Evolutionary conservation across 768 basidiomycete genomes (phyloP).

Genomic region (Filobasidium floriforme): DNA sequence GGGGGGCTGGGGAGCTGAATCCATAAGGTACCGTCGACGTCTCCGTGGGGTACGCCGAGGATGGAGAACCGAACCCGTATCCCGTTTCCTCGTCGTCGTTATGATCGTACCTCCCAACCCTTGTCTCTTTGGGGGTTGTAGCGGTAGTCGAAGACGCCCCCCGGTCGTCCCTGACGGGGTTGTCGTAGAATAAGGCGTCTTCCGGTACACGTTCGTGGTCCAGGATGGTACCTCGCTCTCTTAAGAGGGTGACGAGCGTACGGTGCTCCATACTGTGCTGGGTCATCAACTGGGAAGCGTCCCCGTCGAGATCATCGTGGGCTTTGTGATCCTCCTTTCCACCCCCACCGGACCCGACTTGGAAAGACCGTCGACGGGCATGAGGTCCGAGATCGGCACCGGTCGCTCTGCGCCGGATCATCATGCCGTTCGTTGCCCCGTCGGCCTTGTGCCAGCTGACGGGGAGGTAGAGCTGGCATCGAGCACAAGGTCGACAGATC

Average conservation of each 20-base stretch:
- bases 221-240: conserved; percentile 14
- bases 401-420: conserved; percentile 1
- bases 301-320: background rate
- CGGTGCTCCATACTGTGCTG: conserved; percentile 16
- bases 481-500: background rate
- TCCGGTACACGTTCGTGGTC: conserved; percentile 10
- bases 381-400: conserved; percentile 4
- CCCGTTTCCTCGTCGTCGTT: conserved; percentile 7
- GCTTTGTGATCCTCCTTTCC: conserved; percentile 2
- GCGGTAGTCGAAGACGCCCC: background rate
- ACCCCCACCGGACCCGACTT: background rate
- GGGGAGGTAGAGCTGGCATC: conserved; percentile 14
- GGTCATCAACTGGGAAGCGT: conserved; percentile 8
- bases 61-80: background rate
- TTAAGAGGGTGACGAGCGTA: conserved; percentile 12
- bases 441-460: conserved; percentile 10
- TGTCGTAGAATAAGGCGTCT: conserved; percentile 10
- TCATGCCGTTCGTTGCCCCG: background rate
- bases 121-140: background rate
- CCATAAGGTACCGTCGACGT: background rate
- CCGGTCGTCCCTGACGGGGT: background rate
- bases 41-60: background rate
- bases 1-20: no score
- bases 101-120: conserved; percentile 5
- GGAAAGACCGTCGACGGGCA: background rate